These are phyloP conservation scores for Candida maesae DNA, from an alignment of 805 yeast species.

Conservation along the genomic window DNA sequence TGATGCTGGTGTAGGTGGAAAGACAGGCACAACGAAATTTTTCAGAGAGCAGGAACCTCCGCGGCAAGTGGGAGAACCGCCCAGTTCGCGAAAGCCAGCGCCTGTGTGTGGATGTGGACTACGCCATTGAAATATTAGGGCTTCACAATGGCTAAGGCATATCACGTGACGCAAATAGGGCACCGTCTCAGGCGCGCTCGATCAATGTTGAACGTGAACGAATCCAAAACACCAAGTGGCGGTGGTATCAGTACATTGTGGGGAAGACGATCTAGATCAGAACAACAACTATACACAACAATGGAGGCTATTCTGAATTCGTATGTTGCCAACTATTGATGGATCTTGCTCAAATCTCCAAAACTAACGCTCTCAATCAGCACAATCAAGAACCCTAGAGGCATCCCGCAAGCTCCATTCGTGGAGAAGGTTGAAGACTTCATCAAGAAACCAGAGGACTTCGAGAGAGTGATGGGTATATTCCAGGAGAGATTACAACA, in stretches of 20 bases:
- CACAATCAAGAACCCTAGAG: slow-evolving; percentile 68
- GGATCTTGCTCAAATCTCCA: neutral
- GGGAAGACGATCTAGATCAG: no score
- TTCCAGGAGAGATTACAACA: slow-evolving; percentile 88
- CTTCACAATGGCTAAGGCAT: no score
- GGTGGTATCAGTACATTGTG: neutral
- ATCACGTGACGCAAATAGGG: slow-evolving; percentile 5
- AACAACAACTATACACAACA: neutral
- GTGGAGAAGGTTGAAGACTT: slow-evolving; percentile 77
- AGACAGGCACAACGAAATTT: slow-evolving; percentile 7
- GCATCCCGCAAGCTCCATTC: slow-evolving; percentile 96
- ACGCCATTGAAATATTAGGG: no score
- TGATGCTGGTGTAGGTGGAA: slow-evolving; percentile 1
- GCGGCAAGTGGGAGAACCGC: neutral
- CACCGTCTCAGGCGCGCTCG: neutral
- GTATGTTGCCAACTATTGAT: slow-evolving; percentile 9
- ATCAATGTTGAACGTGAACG: no score
- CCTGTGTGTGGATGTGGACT: no score
- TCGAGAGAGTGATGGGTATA: slow-evolving; percentile 61
- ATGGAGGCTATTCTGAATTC: slow-evolving; percentile 26
- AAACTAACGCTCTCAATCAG: slow-evolving; percentile 5
- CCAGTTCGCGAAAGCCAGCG: no score
- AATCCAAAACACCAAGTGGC: neutral
- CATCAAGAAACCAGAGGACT: slow-evolving; percentile 65
- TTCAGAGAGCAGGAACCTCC: slow-evolving; percentile 1